These are phyloP conservation scores for Clavispora asparagi DNA, from an alignment of 805 yeast genomes.

Conservation along the genomic window DNA sequence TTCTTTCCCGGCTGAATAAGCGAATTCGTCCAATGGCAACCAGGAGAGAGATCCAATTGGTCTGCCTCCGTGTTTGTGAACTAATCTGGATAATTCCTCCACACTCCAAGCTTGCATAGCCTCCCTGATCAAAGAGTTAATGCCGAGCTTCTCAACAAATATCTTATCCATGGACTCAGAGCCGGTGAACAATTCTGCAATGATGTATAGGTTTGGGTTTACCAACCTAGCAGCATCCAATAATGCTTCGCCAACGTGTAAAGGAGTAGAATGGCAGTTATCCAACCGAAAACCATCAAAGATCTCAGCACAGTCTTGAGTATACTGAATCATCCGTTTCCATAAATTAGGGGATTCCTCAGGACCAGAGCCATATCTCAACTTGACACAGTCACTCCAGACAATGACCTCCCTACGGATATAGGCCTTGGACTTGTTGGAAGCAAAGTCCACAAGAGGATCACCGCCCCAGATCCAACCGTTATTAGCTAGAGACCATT, in stretches of 20 bases:
- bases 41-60: slow-evolving; percentile 90
- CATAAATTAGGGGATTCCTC: slow-evolving; percentile 87
- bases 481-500: slow-evolving; percentile 80
- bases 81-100: slow-evolving; percentile 75
- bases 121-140: slow-evolving; percentile 84
- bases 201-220: slow-evolving; percentile 84
- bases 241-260: slow-evolving; percentile 87
- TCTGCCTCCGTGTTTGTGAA: slow-evolving; percentile 90
- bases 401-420: slow-evolving; percentile 88
- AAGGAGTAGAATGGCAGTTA: slow-evolving; percentile 93
- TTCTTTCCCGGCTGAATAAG: slow-evolving; percentile 55
- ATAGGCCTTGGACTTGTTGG: slow-evolving; percentile 71
- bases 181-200: slow-evolving; percentile 92
- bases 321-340: slow-evolving; percentile 80
- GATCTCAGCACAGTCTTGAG: slow-evolving; percentile 61
- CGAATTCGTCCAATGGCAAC: slow-evolving; percentile 68
- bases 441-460: slow-evolving; percentile 91
- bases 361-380: slow-evolving; percentile 74
- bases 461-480: slow-evolving; percentile 99
- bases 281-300: slow-evolving; percentile 91
- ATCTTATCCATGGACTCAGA: slow-evolving; percentile 86
- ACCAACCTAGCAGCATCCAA: slow-evolving; percentile 82
- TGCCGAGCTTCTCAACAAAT: slow-evolving; percentile 86
- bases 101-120: slow-evolving; percentile 97
- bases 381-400: slow-evolving; percentile 96